These are phyloP conservation scores for Citeromyces nyonsensis DNA, from an alignment of 805 yeast species.

Conservation along the genomic window DNA sequence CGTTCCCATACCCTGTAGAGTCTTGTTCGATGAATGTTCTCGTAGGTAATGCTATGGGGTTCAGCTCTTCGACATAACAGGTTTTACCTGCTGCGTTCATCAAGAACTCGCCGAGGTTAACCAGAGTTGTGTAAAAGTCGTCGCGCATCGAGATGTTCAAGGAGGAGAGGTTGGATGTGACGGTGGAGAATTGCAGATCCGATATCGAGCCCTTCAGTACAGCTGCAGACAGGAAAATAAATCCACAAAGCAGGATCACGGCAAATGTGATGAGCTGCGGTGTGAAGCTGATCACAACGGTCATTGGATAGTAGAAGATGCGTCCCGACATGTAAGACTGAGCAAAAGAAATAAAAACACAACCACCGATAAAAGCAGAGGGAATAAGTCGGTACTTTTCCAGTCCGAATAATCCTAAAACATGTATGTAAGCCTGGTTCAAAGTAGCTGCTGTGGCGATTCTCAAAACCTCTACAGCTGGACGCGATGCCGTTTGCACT, in stretches of 20 bases:
- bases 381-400: slow-evolving; percentile 47
- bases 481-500: slow-evolving; percentile 32
- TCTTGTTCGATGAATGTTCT: slow-evolving; percentile 37
- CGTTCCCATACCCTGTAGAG: background rate
- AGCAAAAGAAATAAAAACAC: slow-evolving; percentile 32
- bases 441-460: slow-evolving; percentile 39
- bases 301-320: slow-evolving; percentile 32
- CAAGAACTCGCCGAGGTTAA: slow-evolving; percentile 45
- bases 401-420: slow-evolving; percentile 38
- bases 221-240: slow-evolving; percentile 42
- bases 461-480: slow-evolving; percentile 33
- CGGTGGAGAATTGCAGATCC: slow-evolving; percentile 16
- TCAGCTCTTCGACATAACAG: slow-evolving; percentile 46
- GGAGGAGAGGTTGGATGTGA: slow-evolving; percentile 16
- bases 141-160: slow-evolving; percentile 29
- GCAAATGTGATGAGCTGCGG: slow-evolving; percentile 48
- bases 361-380: slow-evolving; percentile 40
- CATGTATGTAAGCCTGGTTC: slow-evolving; percentile 47
- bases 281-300: slow-evolving; percentile 39
- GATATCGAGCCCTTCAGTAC: slow-evolving; percentile 30
- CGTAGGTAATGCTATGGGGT: slow-evolving; percentile 27
- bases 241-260: slow-evolving; percentile 33
- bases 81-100: slow-evolving; percentile 54
- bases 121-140: slow-evolving; percentile 50
- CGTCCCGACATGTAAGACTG: slow-evolving; percentile 21